Evolutionary conservation across 257 asterid genomes (phyloP).

Genomic region (Anisodus acutangulus): DNA sequence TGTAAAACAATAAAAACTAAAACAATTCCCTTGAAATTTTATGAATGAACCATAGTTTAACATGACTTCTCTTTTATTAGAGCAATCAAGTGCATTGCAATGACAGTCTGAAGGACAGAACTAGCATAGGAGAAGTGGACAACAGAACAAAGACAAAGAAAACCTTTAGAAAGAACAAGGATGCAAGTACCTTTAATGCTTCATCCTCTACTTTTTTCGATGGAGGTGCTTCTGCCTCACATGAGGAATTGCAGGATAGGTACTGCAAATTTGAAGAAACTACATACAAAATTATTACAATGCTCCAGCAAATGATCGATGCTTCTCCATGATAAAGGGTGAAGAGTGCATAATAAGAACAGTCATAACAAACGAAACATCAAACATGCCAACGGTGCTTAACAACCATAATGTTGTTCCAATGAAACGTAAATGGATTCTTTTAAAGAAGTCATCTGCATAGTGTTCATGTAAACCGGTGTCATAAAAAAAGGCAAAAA

Average conservation of each 20-base stretch:
- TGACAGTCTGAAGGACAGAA: not conserved
- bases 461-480: not conserved
- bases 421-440: not conserved
- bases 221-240: slow-evolving; percentile 44
- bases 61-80: slow-evolving; percentile 3
- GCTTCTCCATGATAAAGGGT: not conserved
- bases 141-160: not conserved
- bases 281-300: not conserved
- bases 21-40: not conserved
- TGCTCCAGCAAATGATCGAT: not conserved
- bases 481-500: no score
- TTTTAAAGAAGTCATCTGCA: not conserved
- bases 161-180: not conserved
- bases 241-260: slow-evolving; percentile 45
- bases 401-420: not conserved
- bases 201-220: slow-evolving; percentile 70
- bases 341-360: not conserved
- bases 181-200: slow-evolving; percentile 50
- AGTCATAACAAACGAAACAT: slow-evolving; percentile 14
- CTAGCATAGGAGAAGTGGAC: not conserved
- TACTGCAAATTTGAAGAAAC: slow-evolving; percentile 45
- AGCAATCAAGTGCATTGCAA: not conserved
- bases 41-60: not conserved
- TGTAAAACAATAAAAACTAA: not conserved
- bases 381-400: not conserved